Conservation (phyloP, 1,284 basidiomycete species). For the Vanrija sp. region DNA sequence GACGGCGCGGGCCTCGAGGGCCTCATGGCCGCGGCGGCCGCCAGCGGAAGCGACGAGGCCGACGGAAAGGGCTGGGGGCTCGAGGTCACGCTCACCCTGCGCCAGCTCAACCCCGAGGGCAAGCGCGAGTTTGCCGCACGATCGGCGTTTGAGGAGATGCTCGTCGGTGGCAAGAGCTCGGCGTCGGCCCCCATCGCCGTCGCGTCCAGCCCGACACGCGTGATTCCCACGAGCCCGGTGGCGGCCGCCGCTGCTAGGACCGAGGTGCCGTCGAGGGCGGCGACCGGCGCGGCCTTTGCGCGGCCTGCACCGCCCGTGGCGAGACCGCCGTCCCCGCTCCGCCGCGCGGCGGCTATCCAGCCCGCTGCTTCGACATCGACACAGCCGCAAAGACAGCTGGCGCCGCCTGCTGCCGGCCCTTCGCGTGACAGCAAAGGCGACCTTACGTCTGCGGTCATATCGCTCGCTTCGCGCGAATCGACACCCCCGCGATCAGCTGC, state of each 20-base stretch:
- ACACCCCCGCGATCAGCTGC: conserved; percentile 1
- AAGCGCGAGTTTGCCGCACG: conserved; percentile 33
- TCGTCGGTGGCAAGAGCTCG: conserved; percentile 18
- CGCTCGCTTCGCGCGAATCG: not conserved
- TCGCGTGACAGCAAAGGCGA: not conserved
- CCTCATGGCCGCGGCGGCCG: conserved; percentile 32
- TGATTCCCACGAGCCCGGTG: not conserved
- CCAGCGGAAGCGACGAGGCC: conserved; percentile 11
- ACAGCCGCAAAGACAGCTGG: not conserved
- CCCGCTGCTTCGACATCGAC: not conserved
- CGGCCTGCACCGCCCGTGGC: conserved; percentile 2
- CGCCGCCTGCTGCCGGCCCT: not conserved
- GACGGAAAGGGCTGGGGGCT: conserved; percentile 45
- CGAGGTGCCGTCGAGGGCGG: not conserved
- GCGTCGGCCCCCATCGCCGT: conserved; percentile 12
- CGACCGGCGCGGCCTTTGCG: conserved; percentile 2
- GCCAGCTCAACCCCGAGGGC: conserved; percentile 38
- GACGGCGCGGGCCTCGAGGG: conserved; percentile 39
- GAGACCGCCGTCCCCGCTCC: conserved; percentile 8
- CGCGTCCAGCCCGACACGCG: conserved; percentile 5
- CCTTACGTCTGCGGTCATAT: not conserved
- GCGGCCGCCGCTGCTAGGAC: not conserved
- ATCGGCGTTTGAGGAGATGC: conserved; percentile 37
- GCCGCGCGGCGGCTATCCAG: not conserved
- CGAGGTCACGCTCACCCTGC: conserved; percentile 38